These are phyloP conservation scores for Aphanocladium album DNA, from an alignment of 2,329 filamentous ascomycete genomes.

Conservation along the genomic window DNA sequence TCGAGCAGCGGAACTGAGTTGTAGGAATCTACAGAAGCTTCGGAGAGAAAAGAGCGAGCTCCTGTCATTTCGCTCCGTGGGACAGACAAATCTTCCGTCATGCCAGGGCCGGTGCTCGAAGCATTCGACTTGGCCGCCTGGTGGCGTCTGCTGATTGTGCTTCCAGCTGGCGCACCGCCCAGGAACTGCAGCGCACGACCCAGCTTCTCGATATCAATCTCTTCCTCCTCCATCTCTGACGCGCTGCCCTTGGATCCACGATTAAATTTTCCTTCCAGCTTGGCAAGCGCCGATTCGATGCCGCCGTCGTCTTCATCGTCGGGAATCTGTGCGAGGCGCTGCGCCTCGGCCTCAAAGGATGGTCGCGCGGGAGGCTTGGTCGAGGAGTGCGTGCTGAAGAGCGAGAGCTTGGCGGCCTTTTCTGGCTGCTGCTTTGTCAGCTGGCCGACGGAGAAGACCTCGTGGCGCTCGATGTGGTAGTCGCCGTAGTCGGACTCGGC, in stretches of 20 bases:
- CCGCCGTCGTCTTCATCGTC: conserved; percentile 79
- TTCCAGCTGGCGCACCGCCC: conserved; percentile 1
- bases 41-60: conserved; percentile 46
- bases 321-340: conserved; percentile 80
- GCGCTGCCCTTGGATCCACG: conserved; percentile 36
- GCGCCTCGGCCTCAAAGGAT: conserved; percentile 85
- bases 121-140: neutral
- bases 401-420: conserved; percentile 36
- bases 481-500: conserved; percentile 14
- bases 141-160: neutral
- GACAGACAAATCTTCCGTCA: neutral
- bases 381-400: conserved; percentile 54
- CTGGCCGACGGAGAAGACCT: conserved; percentile 54
- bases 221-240: conserved; percentile 13
- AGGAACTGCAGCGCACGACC: conserved; percentile 10
- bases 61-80: conserved; percentile 1
- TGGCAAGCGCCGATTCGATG: conserved; percentile 85
- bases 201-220: conserved; percentile 17
- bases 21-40: conserved; percentile 68
- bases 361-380: conserved; percentile 59
- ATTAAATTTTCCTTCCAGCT: conserved; percentile 82
- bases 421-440: conserved; percentile 48
- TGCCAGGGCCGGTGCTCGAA: neutral
- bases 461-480: conserved; percentile 28
- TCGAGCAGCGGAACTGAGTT: conserved; percentile 73